Base-by-base conservation (phyloP, 2,329 filamentous ascomycete species). In the Phyllosticta paracitricarpa region DNA sequence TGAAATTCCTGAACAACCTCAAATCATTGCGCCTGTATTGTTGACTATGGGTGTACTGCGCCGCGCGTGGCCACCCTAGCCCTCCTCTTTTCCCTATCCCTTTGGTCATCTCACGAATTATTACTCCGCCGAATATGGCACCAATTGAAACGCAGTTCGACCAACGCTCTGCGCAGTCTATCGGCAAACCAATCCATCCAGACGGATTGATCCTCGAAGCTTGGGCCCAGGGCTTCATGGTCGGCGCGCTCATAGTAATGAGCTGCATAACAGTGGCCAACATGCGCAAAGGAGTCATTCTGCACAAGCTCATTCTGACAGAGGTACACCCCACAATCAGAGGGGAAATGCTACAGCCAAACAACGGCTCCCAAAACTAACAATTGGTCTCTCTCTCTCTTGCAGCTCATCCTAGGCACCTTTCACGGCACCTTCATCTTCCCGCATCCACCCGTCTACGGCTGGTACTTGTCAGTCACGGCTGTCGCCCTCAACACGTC, bases 391-490 rank as follows among this genome's bases (percentile, higher is more conserved):
- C 9, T 35, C 9, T 24, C 33, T 17, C 9, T 24, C 33, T 17
- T 56, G 19, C 58, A 83, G 81, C 73, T 85, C 17, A 65, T 84
- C n/a, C 73, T 84, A 4, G 82, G 80, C 4, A 76, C 82, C 63
- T 78, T 79, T 57, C 81, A 85, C 67, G 82, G 82, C 7, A 82
- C 82, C 62, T 85, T 84, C 69, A 79, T 84, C 40, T 85, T 86
- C 71, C 78, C 80, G 59, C 73, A 78, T 63, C 77, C 76, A 8
- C 81, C 82, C 0, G 75, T 76, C 2, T 85, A 84, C 67, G 83
- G 82, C 56, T 87, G 84, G 84, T 87, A 85, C 71, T 76, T 87
- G 2, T 84, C 82, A 1, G 75, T 78, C 25, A 84, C 82, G 2
- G 84, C 82, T 7, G 80, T 86, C 7, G 78, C 82, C 19, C 78